Evolutionary conservation across 2,329 filamentous ascomycete genomes (phyloP).

Genomic region (Talaromyces sp.): DNA sequence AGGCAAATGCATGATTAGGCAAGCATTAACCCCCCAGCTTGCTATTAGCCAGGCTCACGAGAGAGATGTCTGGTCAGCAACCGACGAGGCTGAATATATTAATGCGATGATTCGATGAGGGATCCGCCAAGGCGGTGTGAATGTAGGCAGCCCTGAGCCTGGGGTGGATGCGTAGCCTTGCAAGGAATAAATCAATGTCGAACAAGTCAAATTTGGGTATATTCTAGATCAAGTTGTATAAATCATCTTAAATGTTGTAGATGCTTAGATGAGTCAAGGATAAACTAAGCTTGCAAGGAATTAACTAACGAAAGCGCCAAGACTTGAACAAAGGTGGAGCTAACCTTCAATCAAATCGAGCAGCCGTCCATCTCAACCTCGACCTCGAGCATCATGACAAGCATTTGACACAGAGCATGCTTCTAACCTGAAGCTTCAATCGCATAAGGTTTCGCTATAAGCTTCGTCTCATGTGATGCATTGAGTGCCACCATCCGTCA

Average conservation of each 20-base stretch:
- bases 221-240: neutral
- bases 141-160: neutral
- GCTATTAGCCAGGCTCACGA: neutral
- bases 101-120: neutral
- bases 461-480: conserved; percentile 9
- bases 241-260: neutral
- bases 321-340: conserved; percentile 3
- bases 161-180: neutral
- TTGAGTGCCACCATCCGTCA: conserved; percentile 7
- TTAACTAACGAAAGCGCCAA: conserved; percentile 1
- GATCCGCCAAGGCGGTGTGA: neutral
- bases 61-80: neutral
- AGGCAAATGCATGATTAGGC: neutral
- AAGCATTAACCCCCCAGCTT: neutral
- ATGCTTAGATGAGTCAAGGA: neutral
- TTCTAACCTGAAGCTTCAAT: neutral
- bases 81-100: neutral
- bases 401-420: neutral
- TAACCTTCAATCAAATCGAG: conserved; percentile 1
- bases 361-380: neutral
- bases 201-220: no score
- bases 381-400: conserved; percentile 2
- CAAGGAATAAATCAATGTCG: neutral
- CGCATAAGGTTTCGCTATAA: neutral
- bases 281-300: neutral